These are phyloP conservation scores for Trichosporon faecale DNA, from an alignment of 1,284 basidiomycete species.

Conservation along the genomic window DNA sequence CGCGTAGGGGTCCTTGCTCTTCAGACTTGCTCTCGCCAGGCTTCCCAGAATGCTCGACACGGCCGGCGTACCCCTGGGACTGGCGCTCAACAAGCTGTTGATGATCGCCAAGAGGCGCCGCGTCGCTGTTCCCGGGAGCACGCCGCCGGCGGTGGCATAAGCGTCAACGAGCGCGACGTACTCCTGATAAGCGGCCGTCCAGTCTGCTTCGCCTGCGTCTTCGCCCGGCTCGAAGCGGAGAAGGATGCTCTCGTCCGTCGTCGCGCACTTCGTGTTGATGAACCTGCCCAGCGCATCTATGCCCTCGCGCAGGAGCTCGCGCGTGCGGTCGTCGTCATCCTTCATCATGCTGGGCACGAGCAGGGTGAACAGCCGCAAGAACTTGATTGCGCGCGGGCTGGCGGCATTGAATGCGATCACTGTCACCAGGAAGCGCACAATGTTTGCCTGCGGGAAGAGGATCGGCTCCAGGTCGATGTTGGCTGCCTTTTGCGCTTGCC, in stretches of 20 bases:
- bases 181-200: constrained; percentile 61
- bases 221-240: constrained; percentile 52
- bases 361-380: constrained; percentile 62
- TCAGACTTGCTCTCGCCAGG: constrained; percentile 35
- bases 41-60: constrained; percentile 32
- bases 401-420: constrained; percentile 73
- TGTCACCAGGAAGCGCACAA: constrained; percentile 70
- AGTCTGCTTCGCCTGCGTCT: constrained; percentile 57
- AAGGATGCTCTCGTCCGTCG: constrained; percentile 52
- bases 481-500: constrained; percentile 53
- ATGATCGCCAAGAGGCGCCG: constrained; percentile 62
- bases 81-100: constrained; percentile 56
- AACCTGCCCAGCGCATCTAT: constrained; percentile 61
- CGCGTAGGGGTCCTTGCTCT: constrained; percentile 56
- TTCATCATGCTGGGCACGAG: constrained; percentile 62
- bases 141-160: constrained; percentile 61
- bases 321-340: constrained; percentile 38
- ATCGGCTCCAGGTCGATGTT: constrained; percentile 62
- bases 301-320: constrained; percentile 63
- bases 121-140: constrained; percentile 55
- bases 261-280: constrained; percentile 29
- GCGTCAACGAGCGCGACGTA: constrained; percentile 62
- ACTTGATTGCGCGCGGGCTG: constrained; percentile 64
- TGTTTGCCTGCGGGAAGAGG: constrained; percentile 63
- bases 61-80: constrained; percentile 18